Base-by-base conservation (phyloP, 2,329 filamentous ascomycete genomes). In the Pseudopyrenochaeta lycopersici region DNA sequence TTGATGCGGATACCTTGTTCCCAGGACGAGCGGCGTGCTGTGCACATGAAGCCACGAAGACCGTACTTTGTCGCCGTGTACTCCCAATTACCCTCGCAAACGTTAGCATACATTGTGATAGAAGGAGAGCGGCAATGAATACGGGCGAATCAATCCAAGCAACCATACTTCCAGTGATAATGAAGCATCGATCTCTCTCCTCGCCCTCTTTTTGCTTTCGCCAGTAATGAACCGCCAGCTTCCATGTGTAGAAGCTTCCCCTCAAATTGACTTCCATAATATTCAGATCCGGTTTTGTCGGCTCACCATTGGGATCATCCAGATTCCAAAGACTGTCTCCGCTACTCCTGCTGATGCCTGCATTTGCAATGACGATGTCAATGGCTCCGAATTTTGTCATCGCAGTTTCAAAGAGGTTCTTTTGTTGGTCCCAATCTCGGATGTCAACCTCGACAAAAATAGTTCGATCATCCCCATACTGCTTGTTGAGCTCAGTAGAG, bases 321-420 rank as follows among this genome's bases (percentile, higher is more conserved):
- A 56, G 36, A 88, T 67, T 88, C 81, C 17, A 88, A 83, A 32
- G 14, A 76, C 78, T 78, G 80, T 82, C 41, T 76, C 62, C 49
- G 38, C 47, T 53, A 21, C 57, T 60, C 23, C 55, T 49, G 20
- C 53, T 56, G 15, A 64, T 59, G 3, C 61, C 61, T 5, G 61
- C 61, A 48, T 64, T 64, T 18, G 61, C 61, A 38, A 64, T 58
- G n/a, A 64, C 61, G 21, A 59, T 45, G 30, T 64, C 55, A 62
- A 88, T 81, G 11, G 53, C 49, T 17, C 55, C 53, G 23, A 56
- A 57, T 29, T 49, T 58, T 10, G 18, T 36, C n/a, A 54, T 18
- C 2, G 56, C 51, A 2, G 43, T 47, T 10, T 64, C 55, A 38
- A 64, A 64, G 51, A 64, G 51, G 9, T 38, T 29, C 36, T 58